Evolutionary conservation across 192 early-diverging fungal genomes (phyloP).

Genomic region (Coemansia sp.): DNA sequence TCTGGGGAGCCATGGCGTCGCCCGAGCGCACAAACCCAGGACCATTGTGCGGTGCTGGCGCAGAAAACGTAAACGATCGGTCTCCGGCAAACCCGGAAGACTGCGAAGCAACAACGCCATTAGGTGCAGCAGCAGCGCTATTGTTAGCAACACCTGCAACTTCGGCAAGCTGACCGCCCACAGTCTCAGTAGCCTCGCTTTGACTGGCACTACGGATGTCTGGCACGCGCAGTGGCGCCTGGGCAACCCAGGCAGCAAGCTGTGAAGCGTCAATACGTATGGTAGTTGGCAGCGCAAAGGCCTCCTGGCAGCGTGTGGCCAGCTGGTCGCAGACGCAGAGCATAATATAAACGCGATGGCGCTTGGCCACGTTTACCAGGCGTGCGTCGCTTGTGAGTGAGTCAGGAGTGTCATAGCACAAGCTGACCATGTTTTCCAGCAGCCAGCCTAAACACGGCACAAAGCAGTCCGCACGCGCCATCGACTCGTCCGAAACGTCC

Average conservation of each 20-base stretch:
- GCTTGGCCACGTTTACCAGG: constrained; percentile 68
- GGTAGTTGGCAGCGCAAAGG: constrained; percentile 45
- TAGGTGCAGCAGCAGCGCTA: not conserved
- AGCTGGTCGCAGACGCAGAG: constrained; percentile 56
- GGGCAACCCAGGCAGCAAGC: constrained; percentile 33
- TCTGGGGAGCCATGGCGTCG: constrained; percentile 24
- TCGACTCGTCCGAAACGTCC: constrained; percentile 34
- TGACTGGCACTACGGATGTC: constrained; percentile 34
- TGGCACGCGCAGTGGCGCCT: constrained; percentile 32
- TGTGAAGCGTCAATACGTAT: constrained; percentile 44
- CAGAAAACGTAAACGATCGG: constrained; percentile 36
- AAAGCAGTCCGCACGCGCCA: constrained; percentile 46
- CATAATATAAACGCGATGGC: constrained; percentile 65
- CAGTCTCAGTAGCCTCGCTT: constrained; percentile 14
- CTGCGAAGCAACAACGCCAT: not conserved
- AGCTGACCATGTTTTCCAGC: constrained; percentile 67
- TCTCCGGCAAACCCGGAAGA: constrained; percentile 8
- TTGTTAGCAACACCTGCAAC: not conserved
- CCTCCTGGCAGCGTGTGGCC: constrained; percentile 48
- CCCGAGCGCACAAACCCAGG: constrained; percentile 32
- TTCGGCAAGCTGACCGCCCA: not conserved
- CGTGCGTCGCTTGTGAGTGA: constrained; percentile 56
- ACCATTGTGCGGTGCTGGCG: constrained; percentile 12
- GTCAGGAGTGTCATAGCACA: constrained; percentile 66
- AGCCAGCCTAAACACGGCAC: constrained; percentile 75